Evolutionary conservation across 169 alveolate genomes (phyloP), one percentile per base, ranked within the genome.

Genomic region (Cryptosporidium ryanae): DNA sequence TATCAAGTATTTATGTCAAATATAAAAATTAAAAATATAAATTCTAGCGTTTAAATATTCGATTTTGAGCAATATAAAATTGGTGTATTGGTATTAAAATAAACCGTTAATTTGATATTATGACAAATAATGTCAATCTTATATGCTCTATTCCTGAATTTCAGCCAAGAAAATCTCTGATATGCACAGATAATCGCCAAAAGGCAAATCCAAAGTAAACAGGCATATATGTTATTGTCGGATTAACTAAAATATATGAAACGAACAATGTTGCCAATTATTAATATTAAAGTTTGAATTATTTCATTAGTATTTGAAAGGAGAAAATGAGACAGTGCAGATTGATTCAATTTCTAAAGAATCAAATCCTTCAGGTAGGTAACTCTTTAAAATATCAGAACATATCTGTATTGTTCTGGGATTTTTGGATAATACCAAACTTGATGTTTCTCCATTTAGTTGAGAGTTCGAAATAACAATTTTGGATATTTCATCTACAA

Each of bases 281-380:
- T 27, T n/a, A 12, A 34, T 38, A 1, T 10, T 38, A 7, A 8
- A 25, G 17, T n/a, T 65, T 15, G 17, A 65, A 38, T 65, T 34
- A 38, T n/a, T 15, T 2, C n/a, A 54, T 46, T 34, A 76, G 21
- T 76, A 61, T 61, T 76, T 76, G 23, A 76, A 76, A 21, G 63
- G 34, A 23, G 87, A 55, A 31, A 76, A 76, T 43, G 87, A 17
- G 27, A 76, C 7, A 1, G 18, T 6, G 48, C 87, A 76, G n/a
- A 76, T 55, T 6, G 87, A 76, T 4, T 57, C 18, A 13, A 76
- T 76, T 61, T 76, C 87, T 32, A 32, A 7, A n/a, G 34, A 5
- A 23, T 23, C 34, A 43, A 76, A 76, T 38, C 2, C 61, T 17
- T 34, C 34, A 12, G 87, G 63, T 23, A 76, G 59, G 27, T 43